Evolutionary conservation across 2,329 filamentous ascomycete species (phyloP).

Genomic region (Mycosphaerelloides madeirae): DNA sequence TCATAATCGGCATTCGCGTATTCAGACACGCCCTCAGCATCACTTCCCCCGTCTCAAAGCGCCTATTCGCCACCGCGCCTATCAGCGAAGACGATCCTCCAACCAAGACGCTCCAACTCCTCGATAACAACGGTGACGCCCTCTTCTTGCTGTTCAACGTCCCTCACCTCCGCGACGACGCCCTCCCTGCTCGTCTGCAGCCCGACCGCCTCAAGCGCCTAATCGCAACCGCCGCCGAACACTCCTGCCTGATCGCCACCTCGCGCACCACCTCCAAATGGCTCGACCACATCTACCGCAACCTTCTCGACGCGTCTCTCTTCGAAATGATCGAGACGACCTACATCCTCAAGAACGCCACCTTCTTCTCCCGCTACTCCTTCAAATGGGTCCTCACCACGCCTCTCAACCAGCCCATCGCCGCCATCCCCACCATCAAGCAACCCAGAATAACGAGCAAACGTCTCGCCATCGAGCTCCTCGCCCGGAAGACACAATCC

Average conservation of each 20-base stretch:
- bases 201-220: conserved; percentile 21
- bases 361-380: conserved; percentile 29
- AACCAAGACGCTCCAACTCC: conserved; percentile 15
- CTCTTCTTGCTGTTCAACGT: conserved; percentile 25
- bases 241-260: conserved; percentile 24
- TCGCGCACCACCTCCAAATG: conserved; percentile 20
- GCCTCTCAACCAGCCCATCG: conserved; percentile 4
- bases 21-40: conserved; percentile 20
- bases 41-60: conserved; percentile 22
- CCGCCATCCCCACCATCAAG: conserved; percentile 1
- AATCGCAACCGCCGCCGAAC: conserved; percentile 19
- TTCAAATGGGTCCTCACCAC: conserved; percentile 19
- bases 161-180: conserved; percentile 26
- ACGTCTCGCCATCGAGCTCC: conserved; percentile 13
- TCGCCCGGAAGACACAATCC: conserved; percentile 12
- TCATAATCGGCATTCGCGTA: conserved; percentile 19
- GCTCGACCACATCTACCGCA: conserved; percentile 28
- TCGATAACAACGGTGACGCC: conserved; percentile 22
- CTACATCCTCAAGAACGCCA: conserved; percentile 25
- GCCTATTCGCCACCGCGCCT: not conserved
- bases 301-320: conserved; percentile 3
- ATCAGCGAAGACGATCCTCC: not conserved
- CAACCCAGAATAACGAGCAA: conserved; percentile 2
- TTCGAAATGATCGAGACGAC: conserved; percentile 24
- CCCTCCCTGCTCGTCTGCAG: conserved; percentile 21